Base-by-base conservation (phyloP, 1,139 yeast genomes). In the Candida sp. region DNA sequence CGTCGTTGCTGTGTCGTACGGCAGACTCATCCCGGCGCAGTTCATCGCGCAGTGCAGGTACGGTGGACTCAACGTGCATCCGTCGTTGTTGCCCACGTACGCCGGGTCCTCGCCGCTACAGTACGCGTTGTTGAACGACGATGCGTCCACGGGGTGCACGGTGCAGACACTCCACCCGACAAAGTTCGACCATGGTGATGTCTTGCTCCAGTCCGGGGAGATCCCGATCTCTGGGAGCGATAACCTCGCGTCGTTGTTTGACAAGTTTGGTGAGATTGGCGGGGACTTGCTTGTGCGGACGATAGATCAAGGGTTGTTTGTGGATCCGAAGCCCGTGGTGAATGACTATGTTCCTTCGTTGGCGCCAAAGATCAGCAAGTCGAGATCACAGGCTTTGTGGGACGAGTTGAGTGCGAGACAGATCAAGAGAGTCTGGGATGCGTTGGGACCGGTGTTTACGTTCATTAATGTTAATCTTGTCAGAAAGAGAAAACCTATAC, bases 71-170 rank as follows among this genome's bases (percentile, higher is more conserved):
- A 94, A 94, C 63, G 93, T 94, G 0, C 99, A 94, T 65, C 99
- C 99, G 0, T 91, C 98, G 0, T 67, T 93, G 17, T 75, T 94
- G 9, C 99, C 99, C 0, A 73, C 70, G 47, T 85, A 90, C 62
- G 81, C 93, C 1, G 99, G 99, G 0, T 85, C 98, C 0, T 88
- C 98, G 2, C 99, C 99, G 0, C 71, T 96, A 5, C 98, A 94
- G 57, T 80, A 84, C 55, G 86, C 97, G 0, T 67, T 96, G 26
- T 68, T 92, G 61, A 83, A 88, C 56, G 77, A 77, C 48, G 94
- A 88, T 57, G 42, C 57, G 1, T 57, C 51, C 30, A 87, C 98
- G 0, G 99, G 99, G 0, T 96, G 91, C 8, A 83, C 98, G 0
- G 81, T 96, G 0, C 99, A 94, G 66, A 90, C 97, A 0, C 68